Percentiles rank a stretch among this genome's conserved stretches.
Evolutionary conservation across 2,329 filamentous ascomycete genomes (phyloP).

Genomic region (Pestalotiopsis sp.): DNA sequence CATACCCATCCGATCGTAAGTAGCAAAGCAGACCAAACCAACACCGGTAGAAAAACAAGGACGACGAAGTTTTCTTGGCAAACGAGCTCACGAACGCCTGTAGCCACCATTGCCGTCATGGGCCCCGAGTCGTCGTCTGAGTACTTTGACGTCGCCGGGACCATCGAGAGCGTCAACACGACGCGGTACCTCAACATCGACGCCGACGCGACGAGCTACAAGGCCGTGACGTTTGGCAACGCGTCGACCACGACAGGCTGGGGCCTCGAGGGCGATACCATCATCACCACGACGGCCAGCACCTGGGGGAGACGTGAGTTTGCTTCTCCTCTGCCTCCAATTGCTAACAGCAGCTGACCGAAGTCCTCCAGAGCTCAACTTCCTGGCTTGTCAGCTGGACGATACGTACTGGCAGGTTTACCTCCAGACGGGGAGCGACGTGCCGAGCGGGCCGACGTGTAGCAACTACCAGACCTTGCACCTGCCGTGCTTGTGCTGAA

Average conservation of each 20-base stretch:
- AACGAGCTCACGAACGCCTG: background rate
- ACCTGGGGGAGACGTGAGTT: slow-evolving; percentile 43
- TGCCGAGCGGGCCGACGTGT: slow-evolving; percentile 50
- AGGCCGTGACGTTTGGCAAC: slow-evolving; percentile 49
- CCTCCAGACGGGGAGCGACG: slow-evolving; percentile 54
- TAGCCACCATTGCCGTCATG: slow-evolving; percentile 47
- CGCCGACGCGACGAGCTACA: slow-evolving; percentile 49
- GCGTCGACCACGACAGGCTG: slow-evolving; percentile 48
- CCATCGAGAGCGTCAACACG: slow-evolving; percentile 52
- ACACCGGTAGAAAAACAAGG: no score
- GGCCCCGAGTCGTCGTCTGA: slow-evolving; percentile 52
- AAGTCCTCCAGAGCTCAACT: slow-evolving; percentile 46
- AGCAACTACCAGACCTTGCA: slow-evolving; percentile 59
- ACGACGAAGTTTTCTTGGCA: background rate
- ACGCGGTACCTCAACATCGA: slow-evolving; percentile 51
- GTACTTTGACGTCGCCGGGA: slow-evolving; percentile 50
- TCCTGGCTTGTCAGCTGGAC: slow-evolving; percentile 48
- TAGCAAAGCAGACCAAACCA: background rate
- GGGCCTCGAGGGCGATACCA: slow-evolving; percentile 48
- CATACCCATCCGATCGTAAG: slow-evolving; percentile 42
- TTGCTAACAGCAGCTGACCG: background rate
- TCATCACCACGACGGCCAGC: slow-evolving; percentile 47
- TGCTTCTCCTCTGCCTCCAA: background rate
- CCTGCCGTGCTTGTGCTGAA: slow-evolving; percentile 51
- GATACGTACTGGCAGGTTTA: slow-evolving; percentile 52